Percentiles rank a stretch among this genome's conserved stretches.
Conservation (phyloP, 208 protist species). For the Naegleria lovaniensis region DNA sequence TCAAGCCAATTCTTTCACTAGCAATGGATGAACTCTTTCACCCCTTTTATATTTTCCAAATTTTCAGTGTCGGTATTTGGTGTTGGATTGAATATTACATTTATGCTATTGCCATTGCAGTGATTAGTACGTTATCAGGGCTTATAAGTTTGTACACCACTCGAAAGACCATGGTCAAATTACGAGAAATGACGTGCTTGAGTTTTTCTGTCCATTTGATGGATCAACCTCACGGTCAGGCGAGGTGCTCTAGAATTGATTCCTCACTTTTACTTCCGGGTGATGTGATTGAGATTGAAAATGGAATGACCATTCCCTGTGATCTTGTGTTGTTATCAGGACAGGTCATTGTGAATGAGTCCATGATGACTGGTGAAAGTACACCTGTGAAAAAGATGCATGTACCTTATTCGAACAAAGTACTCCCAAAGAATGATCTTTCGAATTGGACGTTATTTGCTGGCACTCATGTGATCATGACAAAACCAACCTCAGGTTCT, state of each 20-base stretch:
- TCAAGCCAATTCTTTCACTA: background rate
- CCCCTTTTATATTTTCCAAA: constrained; percentile 35
- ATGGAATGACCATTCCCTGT: constrained; percentile 42
- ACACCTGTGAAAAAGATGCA: constrained; percentile 47
- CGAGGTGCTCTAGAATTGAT: background rate
- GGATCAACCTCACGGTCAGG: background rate
- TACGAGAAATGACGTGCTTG: background rate
- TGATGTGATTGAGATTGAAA: constrained; percentile 23
- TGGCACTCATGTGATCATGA: background rate
- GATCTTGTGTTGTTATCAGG: constrained; percentile 49
- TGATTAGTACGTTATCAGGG: background rate
- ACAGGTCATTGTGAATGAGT: constrained; percentile 48
- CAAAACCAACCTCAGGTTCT: background rate
- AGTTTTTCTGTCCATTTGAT: background rate
- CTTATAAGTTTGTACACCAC: background rate
- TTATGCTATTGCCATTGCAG: constrained; percentile 16
- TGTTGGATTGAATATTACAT: background rate
- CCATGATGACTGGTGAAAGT: constrained; percentile 53
- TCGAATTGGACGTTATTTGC: background rate
- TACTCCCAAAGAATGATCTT: background rate
- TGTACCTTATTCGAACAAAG: constrained; percentile 21
- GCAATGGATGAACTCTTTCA: constrained; percentile 25
- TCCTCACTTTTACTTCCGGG: constrained; percentile 16
- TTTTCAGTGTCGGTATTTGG: constrained; percentile 29
- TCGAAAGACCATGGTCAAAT: constrained; percentile 1